phyloP scores from a whole-genome alignment of 345 rosid species.

The Excoecaria cochinchinensis region DNA sequence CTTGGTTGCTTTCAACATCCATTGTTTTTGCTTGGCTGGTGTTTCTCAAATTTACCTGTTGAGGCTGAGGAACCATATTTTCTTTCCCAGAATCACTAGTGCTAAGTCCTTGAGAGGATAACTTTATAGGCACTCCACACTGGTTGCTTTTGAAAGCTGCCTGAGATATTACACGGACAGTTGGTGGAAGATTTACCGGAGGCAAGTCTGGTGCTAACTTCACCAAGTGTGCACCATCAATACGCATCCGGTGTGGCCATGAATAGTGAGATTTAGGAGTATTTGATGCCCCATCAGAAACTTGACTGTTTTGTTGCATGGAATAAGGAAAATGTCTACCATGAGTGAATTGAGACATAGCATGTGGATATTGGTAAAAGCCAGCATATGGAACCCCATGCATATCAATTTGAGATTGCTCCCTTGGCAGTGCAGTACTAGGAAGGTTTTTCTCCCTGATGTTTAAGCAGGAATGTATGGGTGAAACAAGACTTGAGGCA shows the following conservation, averaged over 20 bases:
- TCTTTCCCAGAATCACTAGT: slow-evolving; percentile 38
- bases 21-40: slow-evolving; percentile 18
- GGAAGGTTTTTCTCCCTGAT: slow-evolving; percentile 33
- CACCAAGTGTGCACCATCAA: slow-evolving; percentile 53
- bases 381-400: slow-evolving; percentile 35
- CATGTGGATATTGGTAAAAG: slow-evolving; percentile 24
- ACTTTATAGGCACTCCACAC: slow-evolving; percentile 36
- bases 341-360: slow-evolving; percentile 22
- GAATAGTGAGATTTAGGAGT: slow-evolving; percentile 39
- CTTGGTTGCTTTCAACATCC: slow-evolving; percentile 32
- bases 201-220: slow-evolving; percentile 95
- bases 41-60: slow-evolving; percentile 26
- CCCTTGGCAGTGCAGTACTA: slow-evolving; percentile 18
- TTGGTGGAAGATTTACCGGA: slow-evolving; percentile 86
- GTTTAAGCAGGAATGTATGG: slow-evolving; percentile 30
- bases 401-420: slow-evolving; percentile 29
- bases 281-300: slow-evolving; percentile 26
- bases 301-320: slow-evolving; percentile 26
- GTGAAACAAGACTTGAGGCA: slow-evolving; percentile 30
- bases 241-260: slow-evolving; percentile 48
- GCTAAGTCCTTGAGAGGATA: slow-evolving; percentile 26
- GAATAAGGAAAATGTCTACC: slow-evolving; percentile 21
- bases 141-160: slow-evolving; percentile 52
- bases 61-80: slow-evolving; percentile 37
- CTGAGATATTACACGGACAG: slow-evolving; percentile 78